Evolutionary conservation across 352 stramenopile genomes (phyloP), one percentile per base, ranked within the genome.

Genomic region (Phytophthora megakarya): DNA sequence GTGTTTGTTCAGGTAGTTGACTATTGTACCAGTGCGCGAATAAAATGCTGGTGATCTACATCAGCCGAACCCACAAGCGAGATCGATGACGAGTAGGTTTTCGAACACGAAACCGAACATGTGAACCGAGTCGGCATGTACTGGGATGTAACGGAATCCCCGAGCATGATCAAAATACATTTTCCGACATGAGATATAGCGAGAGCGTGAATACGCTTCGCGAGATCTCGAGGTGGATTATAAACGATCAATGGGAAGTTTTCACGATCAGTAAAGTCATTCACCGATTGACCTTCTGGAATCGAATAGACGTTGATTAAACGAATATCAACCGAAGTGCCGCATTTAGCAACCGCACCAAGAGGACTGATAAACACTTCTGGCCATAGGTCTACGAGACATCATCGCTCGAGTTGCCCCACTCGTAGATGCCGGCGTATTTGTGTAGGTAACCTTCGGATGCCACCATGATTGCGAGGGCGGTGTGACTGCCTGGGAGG

Each of bases 41-140:
- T 78, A 78, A 33, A 68, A 70, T 1, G 71, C 54, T 10, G 66
- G 71, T 0, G 71, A 65, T 1, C 61, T 45, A 11, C 52, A 69
- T 47, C 61, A 70, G 1, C 52, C 47, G 18, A 70, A 64, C n/a
- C 49, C 57, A 23, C 61, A 75, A 0, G 61, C 21, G 1, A 75
- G 21, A 25, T 75, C 66, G 32, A 73, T 66, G 16, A 71, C 50
- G 3, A 73, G 12, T 10, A 58, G 11, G 5, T 38, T 30, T 3
- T 68, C 56, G 35, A 68, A 65, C 0, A 40, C 0, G 23, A 71
- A 75, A 1, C 32, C 43, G 32, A 78, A 75, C 42, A 67, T 63
- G 51, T 72, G 61, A n/a, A 74, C 65, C 1, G 40, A 18, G 16
- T 73, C 45, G 3, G 48, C 55, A 33, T 65, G 32, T 5, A 79